Conservation (phyloP, 768 basidiomycete species). For the Lactarius psammicola region DNA sequence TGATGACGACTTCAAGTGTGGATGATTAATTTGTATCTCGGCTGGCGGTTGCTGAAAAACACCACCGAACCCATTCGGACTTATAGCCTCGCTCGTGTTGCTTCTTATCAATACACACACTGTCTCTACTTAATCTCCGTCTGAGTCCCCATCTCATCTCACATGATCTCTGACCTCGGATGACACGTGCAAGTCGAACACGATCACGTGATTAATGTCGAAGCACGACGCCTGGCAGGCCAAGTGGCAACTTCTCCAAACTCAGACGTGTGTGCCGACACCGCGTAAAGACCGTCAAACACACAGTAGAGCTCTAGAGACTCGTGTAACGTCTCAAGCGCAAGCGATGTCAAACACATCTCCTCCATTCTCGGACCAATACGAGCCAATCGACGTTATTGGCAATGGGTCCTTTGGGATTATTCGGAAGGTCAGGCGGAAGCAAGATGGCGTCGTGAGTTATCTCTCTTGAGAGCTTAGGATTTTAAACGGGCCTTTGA, state of each 20-base stretch:
- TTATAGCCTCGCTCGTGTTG: no score
- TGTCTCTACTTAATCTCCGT: no score
- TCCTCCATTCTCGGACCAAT: conserved; percentile 60
- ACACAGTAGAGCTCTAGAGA: neutral
- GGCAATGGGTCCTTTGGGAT: conserved; percentile 98
- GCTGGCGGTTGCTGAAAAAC: no score
- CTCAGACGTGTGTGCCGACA: neutral
- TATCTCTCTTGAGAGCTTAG: neutral
- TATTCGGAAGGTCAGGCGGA: conserved; percentile 89
- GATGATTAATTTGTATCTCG: no score
- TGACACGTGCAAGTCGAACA: conserved; percentile 22
- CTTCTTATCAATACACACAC: no score
- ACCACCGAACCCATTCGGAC: no score
- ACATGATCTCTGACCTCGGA: no score
- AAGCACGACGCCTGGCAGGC: conserved; percentile 2
- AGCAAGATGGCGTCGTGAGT: conserved; percentile 78
- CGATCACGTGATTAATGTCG: conserved; percentile 9
- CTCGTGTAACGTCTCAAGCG: neutral
- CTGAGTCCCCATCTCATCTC: no score
- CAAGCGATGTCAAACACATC: conserved; percentile 30
- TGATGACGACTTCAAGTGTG: no score
- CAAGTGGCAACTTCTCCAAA: neutral
- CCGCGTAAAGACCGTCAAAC: conserved; percentile 5
- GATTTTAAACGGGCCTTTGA: conserved; percentile 11
- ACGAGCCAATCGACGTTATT: conserved; percentile 87